Conservation (phyloP, 2,329 filamentous ascomycete genomes). For the Phoma sp. region DNA sequence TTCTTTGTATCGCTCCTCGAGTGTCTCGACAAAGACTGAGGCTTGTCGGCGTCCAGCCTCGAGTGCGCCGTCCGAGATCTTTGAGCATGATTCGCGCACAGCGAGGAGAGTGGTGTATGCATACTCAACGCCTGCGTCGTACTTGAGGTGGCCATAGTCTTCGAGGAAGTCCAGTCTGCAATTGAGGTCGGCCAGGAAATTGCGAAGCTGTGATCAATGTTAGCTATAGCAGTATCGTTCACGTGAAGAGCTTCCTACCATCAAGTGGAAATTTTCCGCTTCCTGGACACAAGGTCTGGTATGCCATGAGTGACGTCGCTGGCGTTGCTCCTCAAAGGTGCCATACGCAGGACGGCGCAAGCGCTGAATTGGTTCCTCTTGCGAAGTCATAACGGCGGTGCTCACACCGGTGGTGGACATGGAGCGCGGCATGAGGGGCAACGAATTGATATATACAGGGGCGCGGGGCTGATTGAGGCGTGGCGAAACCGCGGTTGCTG, state of each 20-base stretch:
- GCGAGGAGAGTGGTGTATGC: slow-evolving; percentile 87
- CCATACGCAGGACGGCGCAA: slow-evolving; percentile 48
- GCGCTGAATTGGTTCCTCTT: slow-evolving; percentile 54
- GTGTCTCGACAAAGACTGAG: slow-evolving; percentile 88
- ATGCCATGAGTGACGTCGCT: slow-evolving; percentile 58
- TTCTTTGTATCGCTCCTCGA: slow-evolving; percentile 87
- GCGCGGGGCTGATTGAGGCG: slow-evolving; percentile 30
- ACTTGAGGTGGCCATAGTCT: slow-evolving; percentile 80
- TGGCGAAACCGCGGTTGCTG: slow-evolving; percentile 23
- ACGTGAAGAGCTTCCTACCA: slow-evolving; percentile 37
- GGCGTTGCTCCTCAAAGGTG: slow-evolving; percentile 44
- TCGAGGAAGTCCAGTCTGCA: slow-evolving; percentile 87
- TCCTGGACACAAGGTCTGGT: slow-evolving; percentile 54
- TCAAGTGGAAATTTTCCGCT: slow-evolving; percentile 56
- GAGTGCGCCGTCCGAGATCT: slow-evolving; percentile 88
- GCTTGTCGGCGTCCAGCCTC: slow-evolving; percentile 84
- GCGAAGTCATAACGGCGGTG: slow-evolving; percentile 46
- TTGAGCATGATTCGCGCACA: slow-evolving; percentile 85
- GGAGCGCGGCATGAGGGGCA: slow-evolving; percentile 32
- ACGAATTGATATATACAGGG: slow-evolving; percentile 28
- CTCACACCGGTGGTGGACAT: slow-evolving; percentile 27
- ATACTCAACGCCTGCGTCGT: slow-evolving; percentile 83
- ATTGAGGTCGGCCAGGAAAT: slow-evolving; percentile 86
- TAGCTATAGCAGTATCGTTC: slow-evolving; percentile 18
- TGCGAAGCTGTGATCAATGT: slow-evolving; percentile 66